Evolutionary conservation across 306 rosid species (phyloP), one percentile per base, ranked within the genome.

Genomic region (Vigna nakashimae): DNA sequence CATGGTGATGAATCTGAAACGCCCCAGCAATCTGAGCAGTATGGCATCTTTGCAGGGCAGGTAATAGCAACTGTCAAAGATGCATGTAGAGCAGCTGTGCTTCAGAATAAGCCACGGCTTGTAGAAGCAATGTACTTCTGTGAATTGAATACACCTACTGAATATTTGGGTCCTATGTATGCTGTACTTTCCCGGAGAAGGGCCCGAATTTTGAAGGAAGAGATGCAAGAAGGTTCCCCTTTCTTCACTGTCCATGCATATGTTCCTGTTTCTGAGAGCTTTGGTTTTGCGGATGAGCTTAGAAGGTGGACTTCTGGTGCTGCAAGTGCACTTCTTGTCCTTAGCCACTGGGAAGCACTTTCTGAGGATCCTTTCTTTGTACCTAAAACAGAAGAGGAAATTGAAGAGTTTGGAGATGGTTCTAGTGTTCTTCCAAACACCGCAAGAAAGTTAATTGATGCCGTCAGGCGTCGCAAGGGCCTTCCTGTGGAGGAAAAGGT

Each of bases 211-310:
- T 70, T 92, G 83, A 94, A 94, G 80, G 98, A 92, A 83, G 94
- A 92, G 87, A 92, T 92, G 97, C 97, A 92, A 86, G 98, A 92
- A 86, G 90, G 98, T 79, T 94, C 98, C n/a, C 83, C 97, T 65
- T 80, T 92, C 86, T 94, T 94, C 82, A 90, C 96, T 1, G 97
- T 94, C 71, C 97, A 94, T 55, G 98, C 97, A 2, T 91, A 90
- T 67, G 74, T 94, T 76, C 98, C 97, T 1, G 94, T 92, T 66
- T 86, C 97, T 26, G 97, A 94, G 80, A 94, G 96, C 83, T 89
- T 92, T 80, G 97, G 98, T 80, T 94, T 94, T 70, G 88, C 97
- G 0, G 96, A 94, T 79, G 96, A 94, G 84, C 91, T 92, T 20
- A 88, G 98, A 76, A 90, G 89, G 69, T 75, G 94, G 92, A 92